Evolutionary conservation across 768 basidiomycete species (phyloP).

Genomic region (Sistotremastrum suecicum): DNA sequence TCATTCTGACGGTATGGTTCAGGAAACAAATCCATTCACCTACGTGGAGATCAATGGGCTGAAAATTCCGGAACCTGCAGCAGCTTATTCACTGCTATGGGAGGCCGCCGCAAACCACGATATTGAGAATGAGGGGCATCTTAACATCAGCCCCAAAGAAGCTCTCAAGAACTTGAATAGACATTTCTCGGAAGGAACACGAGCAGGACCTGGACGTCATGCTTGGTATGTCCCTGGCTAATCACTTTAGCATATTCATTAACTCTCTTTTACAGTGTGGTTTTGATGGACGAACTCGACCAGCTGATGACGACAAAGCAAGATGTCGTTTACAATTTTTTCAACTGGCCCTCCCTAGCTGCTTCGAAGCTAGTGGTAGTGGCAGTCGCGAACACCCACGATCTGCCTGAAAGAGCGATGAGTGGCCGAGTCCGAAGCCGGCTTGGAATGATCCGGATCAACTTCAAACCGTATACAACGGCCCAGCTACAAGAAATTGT

Average conservation of each 20-base stretch:
- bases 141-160: constrained; percentile 63
- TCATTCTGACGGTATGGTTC: background rate
- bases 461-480: constrained; percentile 80
- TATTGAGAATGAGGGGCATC: constrained; percentile 41
- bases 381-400: constrained; percentile 97
- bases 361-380: constrained; percentile 87
- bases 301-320: constrained; percentile 93
- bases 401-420: constrained; percentile 89
- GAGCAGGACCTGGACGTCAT: constrained; percentile 65
- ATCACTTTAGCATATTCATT: constrained; percentile 3
- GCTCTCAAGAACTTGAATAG: constrained; percentile 64
- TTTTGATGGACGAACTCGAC: constrained; percentile 97
- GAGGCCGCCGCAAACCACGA: constrained; percentile 81
- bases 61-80: constrained; percentile 81
- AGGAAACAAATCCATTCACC: constrained; percentile 91
- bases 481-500: constrained; percentile 76
- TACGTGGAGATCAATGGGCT: constrained; percentile 98
- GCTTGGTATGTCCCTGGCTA: constrained; percentile 52
- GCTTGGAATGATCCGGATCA: constrained; percentile 81
- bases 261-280: constrained; percentile 41
- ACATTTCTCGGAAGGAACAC: constrained; percentile 56
- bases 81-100: constrained; percentile 88
- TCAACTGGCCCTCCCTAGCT: constrained; percentile 94
- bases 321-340: constrained; percentile 98
- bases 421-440: constrained; percentile 85